Conservation (phyloP, 495 filamentous ascomycete species). For the Arthonia radiata region DNA sequence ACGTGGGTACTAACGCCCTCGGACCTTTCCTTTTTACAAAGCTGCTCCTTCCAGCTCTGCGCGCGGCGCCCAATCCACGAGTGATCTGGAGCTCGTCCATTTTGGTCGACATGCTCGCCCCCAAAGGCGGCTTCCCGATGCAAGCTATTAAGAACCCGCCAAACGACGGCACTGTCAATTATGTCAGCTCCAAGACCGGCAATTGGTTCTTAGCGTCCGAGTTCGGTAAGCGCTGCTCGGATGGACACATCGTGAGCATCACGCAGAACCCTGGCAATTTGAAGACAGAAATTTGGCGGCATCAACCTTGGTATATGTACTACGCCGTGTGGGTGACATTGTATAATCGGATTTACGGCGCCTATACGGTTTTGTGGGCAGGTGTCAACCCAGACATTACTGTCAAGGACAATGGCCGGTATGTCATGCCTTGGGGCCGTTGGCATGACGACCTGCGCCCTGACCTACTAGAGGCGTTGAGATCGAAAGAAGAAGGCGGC, state of each 20-base stretch:
- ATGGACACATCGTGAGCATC: constrained; percentile 1
- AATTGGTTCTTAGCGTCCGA: constrained; percentile 7
- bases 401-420: no score
- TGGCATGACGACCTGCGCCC: no score
- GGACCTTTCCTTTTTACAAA: constrained; percentile 18
- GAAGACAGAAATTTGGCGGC: constrained; percentile 1
- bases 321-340: no score
- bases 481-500: constrained; percentile 13
- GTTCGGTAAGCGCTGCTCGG: constrained; percentile 1
- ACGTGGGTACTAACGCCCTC: constrained; percentile 19
- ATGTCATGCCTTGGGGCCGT: no score
- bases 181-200: constrained; percentile 5
- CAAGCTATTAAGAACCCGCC: constrained; percentile 8
- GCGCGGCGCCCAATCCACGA: no score
- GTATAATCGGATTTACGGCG: no score
- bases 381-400: no score
- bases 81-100: no score
- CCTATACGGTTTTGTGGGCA: no score
- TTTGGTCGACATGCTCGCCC: no score
- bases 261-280: constrained; percentile 5
- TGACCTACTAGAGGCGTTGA: constrained; percentile 14
- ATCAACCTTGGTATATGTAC: neutral
- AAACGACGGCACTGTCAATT: constrained; percentile 7
- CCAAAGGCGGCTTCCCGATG: constrained; percentile 8
- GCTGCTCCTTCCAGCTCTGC: constrained; percentile 18